Percentiles rank a stretch among this genome's conserved stretches.
Evolutionary conservation across 352 stramenopile genomes (phyloP).

Genomic region (Globisporangium paroecandrum): DNA sequence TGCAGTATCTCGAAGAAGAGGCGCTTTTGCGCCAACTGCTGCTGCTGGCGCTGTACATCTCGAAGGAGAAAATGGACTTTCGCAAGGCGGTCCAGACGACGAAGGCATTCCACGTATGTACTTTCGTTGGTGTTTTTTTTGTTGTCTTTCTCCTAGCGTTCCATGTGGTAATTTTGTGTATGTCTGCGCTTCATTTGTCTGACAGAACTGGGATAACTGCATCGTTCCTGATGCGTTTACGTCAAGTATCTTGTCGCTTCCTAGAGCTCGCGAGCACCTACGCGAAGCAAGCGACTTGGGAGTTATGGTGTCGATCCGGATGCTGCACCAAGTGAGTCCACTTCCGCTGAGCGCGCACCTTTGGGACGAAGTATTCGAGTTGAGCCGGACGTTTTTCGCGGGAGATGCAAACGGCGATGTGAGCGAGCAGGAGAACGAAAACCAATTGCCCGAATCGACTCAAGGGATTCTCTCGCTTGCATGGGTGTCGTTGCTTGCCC

Average conservation of each 20-base stretch:
- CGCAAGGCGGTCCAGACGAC: conserved; percentile 29
- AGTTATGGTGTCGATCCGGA: conserved; percentile 28
- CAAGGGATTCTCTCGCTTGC: conserved; percentile 46
- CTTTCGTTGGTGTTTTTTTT: not conserved
- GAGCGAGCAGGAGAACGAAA: conserved; percentile 14
- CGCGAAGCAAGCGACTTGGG: conserved; percentile 32
- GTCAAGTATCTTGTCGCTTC: conserved; percentile 17
- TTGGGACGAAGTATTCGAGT: conserved; percentile 14
- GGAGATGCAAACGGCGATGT: conserved; percentile 19
- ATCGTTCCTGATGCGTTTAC: conserved; percentile 34
- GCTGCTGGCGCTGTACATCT: conserved; percentile 41
- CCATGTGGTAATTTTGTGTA: not conserved
- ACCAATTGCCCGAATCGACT: conserved; percentile 19
- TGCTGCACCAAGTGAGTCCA: conserved; percentile 27
- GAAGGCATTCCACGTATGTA: conserved; percentile 30
- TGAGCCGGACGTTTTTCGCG: conserved; percentile 34
- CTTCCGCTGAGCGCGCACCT: conserved; percentile 20
- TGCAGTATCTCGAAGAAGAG: conserved; percentile 60
- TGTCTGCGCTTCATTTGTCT: not conserved
- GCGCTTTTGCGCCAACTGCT: conserved; percentile 55
- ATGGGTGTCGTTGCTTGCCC: conserved; percentile 51
- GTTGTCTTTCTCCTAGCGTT: not conserved
- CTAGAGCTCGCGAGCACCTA: conserved; percentile 19
- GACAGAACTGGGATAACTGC: conserved; percentile 27
- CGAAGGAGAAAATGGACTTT: conserved; percentile 36